phyloP scores from a whole-genome alignment of 805 yeast species.

The Lipomyces anomalus region DNA sequence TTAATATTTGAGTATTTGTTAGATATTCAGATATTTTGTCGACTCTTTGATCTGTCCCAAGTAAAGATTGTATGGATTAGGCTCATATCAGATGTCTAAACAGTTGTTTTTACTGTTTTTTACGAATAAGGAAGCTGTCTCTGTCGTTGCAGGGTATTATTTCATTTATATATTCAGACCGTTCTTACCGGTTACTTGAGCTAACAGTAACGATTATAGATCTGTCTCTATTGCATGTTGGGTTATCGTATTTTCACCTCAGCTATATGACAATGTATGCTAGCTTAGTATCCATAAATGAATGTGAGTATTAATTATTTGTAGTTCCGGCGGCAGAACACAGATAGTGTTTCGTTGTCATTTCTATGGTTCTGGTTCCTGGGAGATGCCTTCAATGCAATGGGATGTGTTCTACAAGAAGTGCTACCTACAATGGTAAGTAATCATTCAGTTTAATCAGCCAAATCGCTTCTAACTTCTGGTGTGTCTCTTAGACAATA shows the following conservation, averaged over 20 bases:
- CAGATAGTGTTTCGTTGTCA: conserved; percentile 82
- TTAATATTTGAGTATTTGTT: too few species aligned
- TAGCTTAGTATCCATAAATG: background rate
- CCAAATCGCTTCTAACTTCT: background rate
- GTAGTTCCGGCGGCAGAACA: conserved; percentile 64
- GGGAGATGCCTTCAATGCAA: conserved; percentile 89
- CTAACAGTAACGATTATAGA: conserved; percentile 30
- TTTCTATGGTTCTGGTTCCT: conserved; percentile 87
- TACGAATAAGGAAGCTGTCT: too few species aligned
- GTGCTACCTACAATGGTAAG: conserved; percentile 81
- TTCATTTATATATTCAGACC: too few species aligned
- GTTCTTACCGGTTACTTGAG: background rate
- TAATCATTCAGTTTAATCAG: background rate
- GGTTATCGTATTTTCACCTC: conserved; percentile 97
- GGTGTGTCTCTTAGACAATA: conserved; percentile 41
- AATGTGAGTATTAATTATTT: background rate
- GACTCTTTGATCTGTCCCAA: too few species aligned
- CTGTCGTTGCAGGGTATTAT: too few species aligned
- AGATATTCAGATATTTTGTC: too few species aligned
- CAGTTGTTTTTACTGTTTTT: too few species aligned
- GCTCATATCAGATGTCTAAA: too few species aligned
- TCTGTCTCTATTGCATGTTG: conserved; percentile 95
- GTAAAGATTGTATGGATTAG: too few species aligned
- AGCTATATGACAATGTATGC: conserved; percentile 73
- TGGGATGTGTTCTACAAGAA: conserved; percentile 86